These are phyloP conservation scores for Eucalyptus victrix DNA, from an alignment of 345 rosid species.

Conservation along the genomic window DNA sequence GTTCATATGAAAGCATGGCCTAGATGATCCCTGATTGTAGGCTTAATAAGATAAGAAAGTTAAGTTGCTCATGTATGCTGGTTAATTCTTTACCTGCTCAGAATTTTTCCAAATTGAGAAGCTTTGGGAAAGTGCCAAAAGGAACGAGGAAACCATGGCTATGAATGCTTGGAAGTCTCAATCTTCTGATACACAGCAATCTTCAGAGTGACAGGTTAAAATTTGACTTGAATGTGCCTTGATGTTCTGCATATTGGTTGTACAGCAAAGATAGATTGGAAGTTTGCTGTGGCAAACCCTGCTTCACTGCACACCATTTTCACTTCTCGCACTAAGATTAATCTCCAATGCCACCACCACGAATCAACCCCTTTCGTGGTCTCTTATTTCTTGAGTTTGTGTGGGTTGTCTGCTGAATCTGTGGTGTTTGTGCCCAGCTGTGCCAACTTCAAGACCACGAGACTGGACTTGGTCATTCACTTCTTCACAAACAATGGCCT, in stretches of 20 bases:
- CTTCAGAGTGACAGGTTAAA: neutral
- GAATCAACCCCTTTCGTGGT: neutral
- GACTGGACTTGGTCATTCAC: neutral
- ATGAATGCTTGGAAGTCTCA: neutral
- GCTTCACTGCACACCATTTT: neutral
- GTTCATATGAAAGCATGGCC: neutral
- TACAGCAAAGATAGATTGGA: neutral
- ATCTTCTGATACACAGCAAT: neutral
- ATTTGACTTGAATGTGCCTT: neutral
- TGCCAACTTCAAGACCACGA: neutral
- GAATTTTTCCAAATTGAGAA: neutral
- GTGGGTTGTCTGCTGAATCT: neutral
- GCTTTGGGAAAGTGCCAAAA: neutral
- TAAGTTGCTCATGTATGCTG: neutral
- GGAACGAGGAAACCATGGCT: neutral
- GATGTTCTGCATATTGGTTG: neutral
- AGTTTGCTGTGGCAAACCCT: neutral
- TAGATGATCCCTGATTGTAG: neutral
- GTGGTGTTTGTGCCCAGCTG: neutral
- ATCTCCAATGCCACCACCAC: neutral
- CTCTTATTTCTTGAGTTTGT: neutral
- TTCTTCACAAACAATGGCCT: conserved; percentile 1
- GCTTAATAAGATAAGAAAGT: neutral
- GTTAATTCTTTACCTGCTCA: neutral
- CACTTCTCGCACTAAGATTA: neutral